phyloP scores from a whole-genome alignment of 2,329 filamentous ascomycete species.

The Aspergillus flavus region DNA sequence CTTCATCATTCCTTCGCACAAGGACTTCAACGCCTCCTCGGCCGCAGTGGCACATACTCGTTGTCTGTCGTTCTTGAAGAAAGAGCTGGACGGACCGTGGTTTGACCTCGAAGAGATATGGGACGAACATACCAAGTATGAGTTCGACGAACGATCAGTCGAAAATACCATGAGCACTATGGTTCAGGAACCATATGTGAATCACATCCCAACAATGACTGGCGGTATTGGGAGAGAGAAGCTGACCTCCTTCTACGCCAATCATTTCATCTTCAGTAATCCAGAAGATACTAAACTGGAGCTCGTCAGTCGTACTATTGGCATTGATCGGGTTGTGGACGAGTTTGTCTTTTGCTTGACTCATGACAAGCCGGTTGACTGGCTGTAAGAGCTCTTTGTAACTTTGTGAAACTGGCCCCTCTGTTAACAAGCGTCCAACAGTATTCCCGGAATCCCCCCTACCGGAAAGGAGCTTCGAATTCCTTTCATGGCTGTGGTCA shows the following conservation, averaged over 20 bases:
- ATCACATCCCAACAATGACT: constrained; percentile 69
- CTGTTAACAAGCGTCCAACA: constrained; percentile 22
- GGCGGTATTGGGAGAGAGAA: constrained; percentile 67
- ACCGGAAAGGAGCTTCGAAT: constrained; percentile 56
- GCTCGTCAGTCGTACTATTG: constrained; percentile 67
- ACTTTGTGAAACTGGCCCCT: too few species aligned
- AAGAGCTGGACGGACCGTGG: constrained; percentile 60
- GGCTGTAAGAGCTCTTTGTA: constrained; percentile 58
- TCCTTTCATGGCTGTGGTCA: constrained; percentile 65
- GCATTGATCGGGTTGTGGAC: constrained; percentile 67
- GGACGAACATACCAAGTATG: constrained; percentile 72
- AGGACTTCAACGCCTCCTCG: constrained; percentile 52
- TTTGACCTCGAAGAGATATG: constrained; percentile 75
- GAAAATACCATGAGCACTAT: constrained; percentile 73
- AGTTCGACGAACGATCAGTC: constrained; percentile 68
- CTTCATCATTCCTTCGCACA: constrained; percentile 52
- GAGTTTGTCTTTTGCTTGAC: constrained; percentile 69
- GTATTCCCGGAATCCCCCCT: constrained; percentile 60
- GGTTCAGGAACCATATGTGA: constrained; percentile 75
- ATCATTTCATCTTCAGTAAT: constrained; percentile 74
- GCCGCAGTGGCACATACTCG: constrained; percentile 67
- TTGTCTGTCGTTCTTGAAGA: constrained; percentile 65
- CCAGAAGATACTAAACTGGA: constrained; percentile 65
- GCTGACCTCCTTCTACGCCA: constrained; percentile 66
- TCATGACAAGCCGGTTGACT: constrained; percentile 63